Percentiles rank a stretch among this genome's conserved stretches.
phyloP scores from a whole-genome alignment of 768 basidiomycete genomes.

The Suillus subalutaceus region DNA sequence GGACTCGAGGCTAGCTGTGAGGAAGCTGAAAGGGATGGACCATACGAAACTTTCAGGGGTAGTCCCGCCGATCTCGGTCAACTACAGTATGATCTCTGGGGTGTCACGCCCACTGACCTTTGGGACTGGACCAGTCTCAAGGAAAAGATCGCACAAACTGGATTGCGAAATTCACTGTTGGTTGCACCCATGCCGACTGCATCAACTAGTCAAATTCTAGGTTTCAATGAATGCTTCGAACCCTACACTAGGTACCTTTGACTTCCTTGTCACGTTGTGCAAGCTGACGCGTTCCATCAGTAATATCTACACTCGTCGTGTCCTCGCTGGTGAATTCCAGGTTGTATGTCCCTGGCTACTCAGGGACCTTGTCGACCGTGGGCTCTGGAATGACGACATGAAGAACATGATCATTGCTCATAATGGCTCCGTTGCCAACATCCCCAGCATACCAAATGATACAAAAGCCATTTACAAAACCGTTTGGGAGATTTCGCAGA shows the following conservation, averaged over 20 bases:
- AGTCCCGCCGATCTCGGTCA: conserved; percentile 88
- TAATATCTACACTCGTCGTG: conserved; percentile 98
- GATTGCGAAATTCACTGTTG: conserved; percentile 88
- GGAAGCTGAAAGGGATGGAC: conserved; percentile 74
- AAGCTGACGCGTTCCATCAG: conserved; percentile 41
- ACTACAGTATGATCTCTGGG: conserved; percentile 96
- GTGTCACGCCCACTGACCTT: conserved; percentile 81
- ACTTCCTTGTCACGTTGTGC: background rate
- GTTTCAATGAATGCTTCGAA: conserved; percentile 99
- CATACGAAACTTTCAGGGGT: conserved; percentile 89
- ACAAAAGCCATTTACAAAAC: conserved; percentile 99
- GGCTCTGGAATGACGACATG: conserved; percentile 98
- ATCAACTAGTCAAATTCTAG: conserved; percentile 96
- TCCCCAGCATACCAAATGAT: conserved; percentile 85
- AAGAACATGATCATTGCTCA: conserved; percentile 99
- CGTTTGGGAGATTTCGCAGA: conserved; percentile 99
- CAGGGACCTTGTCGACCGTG: conserved; percentile 94
- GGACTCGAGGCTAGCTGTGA: conserved; percentile 91
- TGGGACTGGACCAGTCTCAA: conserved; percentile 96
- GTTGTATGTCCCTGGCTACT: conserved; percentile 99
- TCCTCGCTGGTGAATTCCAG: conserved; percentile 99
- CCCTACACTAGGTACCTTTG: conserved; percentile 86
- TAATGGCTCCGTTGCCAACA: conserved; percentile 86
- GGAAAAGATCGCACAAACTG: conserved; percentile 78
- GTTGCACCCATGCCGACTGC: conserved; percentile 99